Percentiles rank a stretch among this genome's conserved stretches.
phyloP scores from a whole-genome alignment of 1,284 basidiomycete species.

The Xanthoconium separans region DNA sequence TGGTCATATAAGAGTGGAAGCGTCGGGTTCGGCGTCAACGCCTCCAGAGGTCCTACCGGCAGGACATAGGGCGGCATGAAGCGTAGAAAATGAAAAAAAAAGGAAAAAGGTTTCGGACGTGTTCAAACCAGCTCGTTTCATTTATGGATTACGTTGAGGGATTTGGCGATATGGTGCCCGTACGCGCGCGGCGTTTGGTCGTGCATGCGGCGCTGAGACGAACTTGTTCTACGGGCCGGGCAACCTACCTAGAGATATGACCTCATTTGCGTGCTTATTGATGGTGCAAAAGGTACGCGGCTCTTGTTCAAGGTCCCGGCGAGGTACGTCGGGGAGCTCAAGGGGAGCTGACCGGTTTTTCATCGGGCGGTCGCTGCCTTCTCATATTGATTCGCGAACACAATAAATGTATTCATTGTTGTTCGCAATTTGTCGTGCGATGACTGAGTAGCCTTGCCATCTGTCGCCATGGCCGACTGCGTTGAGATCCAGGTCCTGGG shows the following conservation, averaged over 20 bases:
- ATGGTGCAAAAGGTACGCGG: slow-evolving; percentile 1
- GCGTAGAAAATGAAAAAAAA: not conserved
- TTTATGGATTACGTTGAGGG: slow-evolving; percentile 11
- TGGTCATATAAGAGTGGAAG: not conserved
- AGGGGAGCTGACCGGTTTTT: slow-evolving; percentile 1
- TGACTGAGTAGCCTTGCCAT: not conserved
- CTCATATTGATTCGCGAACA: slow-evolving; percentile 4
- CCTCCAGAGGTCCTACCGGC: not conserved
- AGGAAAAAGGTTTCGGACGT: not conserved
- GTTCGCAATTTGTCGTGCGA: not conserved
- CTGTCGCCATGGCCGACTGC: not conserved
- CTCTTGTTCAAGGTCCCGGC: not conserved
- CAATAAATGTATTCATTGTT: not conserved
- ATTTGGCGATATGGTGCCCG: not conserved
- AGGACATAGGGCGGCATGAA: not conserved
- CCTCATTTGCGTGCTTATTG: slow-evolving; percentile 1
- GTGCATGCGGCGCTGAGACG: not conserved
- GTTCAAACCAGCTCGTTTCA: slow-evolving; percentile 7
- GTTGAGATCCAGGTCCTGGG: too few species aligned
- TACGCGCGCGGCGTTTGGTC: not conserved
- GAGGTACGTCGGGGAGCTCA: slow-evolving; percentile 1
- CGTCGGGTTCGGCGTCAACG: slow-evolving; percentile 1
- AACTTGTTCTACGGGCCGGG: too few species aligned
- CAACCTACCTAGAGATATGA: slow-evolving; percentile 1
- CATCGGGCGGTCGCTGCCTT: slow-evolving; percentile 2